phyloP scores from a whole-genome alignment of 192 early-diverging fungal genomes.

The Coemansia sp. region DNA sequence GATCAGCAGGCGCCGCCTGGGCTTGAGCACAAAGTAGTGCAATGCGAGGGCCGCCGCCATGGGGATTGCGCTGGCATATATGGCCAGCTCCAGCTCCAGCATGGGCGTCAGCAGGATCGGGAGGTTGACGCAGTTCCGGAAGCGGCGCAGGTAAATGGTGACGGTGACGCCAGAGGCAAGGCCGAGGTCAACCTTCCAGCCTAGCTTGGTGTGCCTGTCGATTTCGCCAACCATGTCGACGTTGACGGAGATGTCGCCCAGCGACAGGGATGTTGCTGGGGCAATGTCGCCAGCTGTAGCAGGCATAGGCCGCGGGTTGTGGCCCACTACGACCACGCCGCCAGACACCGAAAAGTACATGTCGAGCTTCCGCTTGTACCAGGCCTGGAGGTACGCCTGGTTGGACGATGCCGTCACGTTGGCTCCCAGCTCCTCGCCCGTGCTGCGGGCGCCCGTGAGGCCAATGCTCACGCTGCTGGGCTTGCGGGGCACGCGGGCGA shows the following conservation, averaged over 20 bases:
- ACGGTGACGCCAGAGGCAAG: constrained; percentile 62
- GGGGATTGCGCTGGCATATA: constrained; percentile 61
- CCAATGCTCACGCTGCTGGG: constrained; percentile 31
- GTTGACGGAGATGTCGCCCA: constrained; percentile 12
- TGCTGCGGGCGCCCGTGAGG: constrained; percentile 2
- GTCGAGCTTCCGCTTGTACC: constrained; percentile 26
- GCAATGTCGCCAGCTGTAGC: neutral
- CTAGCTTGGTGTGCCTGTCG: constrained; percentile 53
- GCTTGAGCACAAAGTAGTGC: constrained; percentile 65
- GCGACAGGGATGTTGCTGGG: neutral
- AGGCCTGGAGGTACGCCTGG: constrained; percentile 17
- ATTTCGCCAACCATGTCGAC: constrained; percentile 17
- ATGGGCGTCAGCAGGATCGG: constrained; percentile 67
- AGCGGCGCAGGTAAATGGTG: constrained; percentile 63
- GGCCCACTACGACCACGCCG: constrained; percentile 10
- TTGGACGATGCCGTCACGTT: constrained; percentile 14
- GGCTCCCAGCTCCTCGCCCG: constrained; percentile 2
- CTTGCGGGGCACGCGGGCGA: neutral
- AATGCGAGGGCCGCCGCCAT: constrained; percentile 56
- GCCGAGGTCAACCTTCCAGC: constrained; percentile 65
- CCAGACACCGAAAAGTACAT: constrained; percentile 23
- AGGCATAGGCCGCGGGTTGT: neutral
- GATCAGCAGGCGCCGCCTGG: constrained; percentile 58
- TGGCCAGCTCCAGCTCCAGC: constrained; percentile 59
- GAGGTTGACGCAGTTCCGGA: constrained; percentile 69